A percentile compares a stretch with the other conserved stretches of the same genome.
Evolutionary conservation across 805 yeast species (phyloP).

Genomic region (Helenozyma rhizophorensis): DNA sequence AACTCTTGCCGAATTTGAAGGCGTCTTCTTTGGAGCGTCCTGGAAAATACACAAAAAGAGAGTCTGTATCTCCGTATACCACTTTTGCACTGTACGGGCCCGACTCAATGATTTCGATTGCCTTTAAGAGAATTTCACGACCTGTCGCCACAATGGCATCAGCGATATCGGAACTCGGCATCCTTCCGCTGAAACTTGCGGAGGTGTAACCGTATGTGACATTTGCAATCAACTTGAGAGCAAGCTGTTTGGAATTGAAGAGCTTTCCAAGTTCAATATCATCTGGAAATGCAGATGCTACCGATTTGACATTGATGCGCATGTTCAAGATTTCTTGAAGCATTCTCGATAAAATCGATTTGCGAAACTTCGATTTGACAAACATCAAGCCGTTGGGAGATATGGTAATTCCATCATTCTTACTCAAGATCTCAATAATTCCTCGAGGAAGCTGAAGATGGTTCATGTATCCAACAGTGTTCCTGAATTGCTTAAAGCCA

Average conservation of each 20-base stretch:
- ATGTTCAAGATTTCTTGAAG: constrained; percentile 76
- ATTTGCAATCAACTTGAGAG: constrained; percentile 85
- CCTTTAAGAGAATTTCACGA: constrained; percentile 71
- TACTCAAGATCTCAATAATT: constrained; percentile 45
- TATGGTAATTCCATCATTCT: constrained; percentile 49
- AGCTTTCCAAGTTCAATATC: constrained; percentile 50
- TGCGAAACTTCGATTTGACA: constrained; percentile 60
- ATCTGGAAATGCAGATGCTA: constrained; percentile 50
- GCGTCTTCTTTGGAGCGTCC: constrained; percentile 78
- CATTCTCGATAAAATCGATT: constrained; percentile 79
- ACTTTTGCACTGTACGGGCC: constrained; percentile 81
- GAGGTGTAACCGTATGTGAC: constrained; percentile 96
- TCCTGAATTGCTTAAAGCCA: constrained; percentile 45
- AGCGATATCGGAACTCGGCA: constrained; percentile 95
- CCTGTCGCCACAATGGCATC: constrained; percentile 93
- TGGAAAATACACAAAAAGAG: constrained; percentile 85
- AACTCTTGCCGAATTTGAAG: constrained; percentile 64
- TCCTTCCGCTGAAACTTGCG: constrained; percentile 91
- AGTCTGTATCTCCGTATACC: constrained; percentile 96
- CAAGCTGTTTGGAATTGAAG: constrained; percentile 75
- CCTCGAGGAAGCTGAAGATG: constrained; percentile 47
- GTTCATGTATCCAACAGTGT: constrained; percentile 53
- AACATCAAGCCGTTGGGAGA: constrained; percentile 89
- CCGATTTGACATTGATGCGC: constrained; percentile 70
- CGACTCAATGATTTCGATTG: constrained; percentile 67